Percentiles rank a stretch among this genome's conserved stretches.
Conservation (phyloP, 2,329 filamentous ascomycete species). For the Cyphellophora europaea region DNA sequence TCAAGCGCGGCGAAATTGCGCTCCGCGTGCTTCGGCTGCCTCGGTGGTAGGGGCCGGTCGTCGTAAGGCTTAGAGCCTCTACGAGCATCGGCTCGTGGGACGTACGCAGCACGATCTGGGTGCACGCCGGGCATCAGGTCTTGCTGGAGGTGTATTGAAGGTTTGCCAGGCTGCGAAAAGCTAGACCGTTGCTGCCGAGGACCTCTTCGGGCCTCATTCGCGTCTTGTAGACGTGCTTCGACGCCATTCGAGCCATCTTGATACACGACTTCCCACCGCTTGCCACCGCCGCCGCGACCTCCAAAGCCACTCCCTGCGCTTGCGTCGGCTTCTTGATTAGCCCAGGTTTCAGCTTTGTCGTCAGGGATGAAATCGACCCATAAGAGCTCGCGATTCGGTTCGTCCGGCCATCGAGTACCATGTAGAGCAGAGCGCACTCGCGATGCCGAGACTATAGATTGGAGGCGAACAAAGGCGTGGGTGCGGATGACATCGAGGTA, state of each 20-base stretch:
- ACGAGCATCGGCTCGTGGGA: constrained; percentile 8
- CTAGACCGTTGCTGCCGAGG: constrained; percentile 1
- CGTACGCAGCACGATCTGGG: constrained; percentile 11
- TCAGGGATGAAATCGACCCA: constrained; percentile 86
- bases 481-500: constrained; percentile 79
- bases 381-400: constrained; percentile 71
- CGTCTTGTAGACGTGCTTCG: constrained; percentile 48
- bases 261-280: constrained; percentile 68
- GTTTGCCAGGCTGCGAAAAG: constrained; percentile 4
- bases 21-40: constrained; percentile 10
- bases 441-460: constrained; percentile 59
- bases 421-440: constrained; percentile 70
- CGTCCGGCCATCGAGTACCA: constrained; percentile 73
- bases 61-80: constrained; percentile 6
- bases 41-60: constrained; percentile 4
- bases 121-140: constrained; percentile 8
- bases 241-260: constrained; percentile 48
- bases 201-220: constrained; percentile 17
- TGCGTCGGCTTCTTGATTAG: constrained; percentile 54
- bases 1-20: constrained; percentile 49
- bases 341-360: constrained; percentile 64
- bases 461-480: constrained; percentile 74
- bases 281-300: constrained; percentile 30
- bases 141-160: constrained; percentile 3
- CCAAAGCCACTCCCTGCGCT: constrained; percentile 17